Base-by-base conservation (phyloP, 768 basidiomycete species). In the Kockovaella imperatae region DNA sequence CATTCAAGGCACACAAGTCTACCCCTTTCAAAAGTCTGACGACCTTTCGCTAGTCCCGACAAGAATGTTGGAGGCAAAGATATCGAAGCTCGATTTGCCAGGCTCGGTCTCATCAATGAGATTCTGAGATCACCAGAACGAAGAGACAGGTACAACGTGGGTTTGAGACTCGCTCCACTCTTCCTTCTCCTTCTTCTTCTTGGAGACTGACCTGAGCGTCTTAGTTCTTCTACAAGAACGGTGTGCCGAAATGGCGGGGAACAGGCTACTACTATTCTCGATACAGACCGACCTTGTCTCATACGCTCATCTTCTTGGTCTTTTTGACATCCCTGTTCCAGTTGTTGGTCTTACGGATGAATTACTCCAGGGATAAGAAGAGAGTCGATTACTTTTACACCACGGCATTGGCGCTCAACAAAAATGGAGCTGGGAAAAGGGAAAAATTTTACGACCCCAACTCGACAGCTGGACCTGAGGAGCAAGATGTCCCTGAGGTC, bases 261-360 rank as follows among this genome's bases (percentile, higher is more conserved):
- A 89, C 87, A 26, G 87, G 88, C 35, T 96, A 97, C 73, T 96
- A 96, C 71, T 99, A 97, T 71, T 81, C 87, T 25, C 82, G 95
- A 44, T 99, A 86, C 77, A 79, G 93, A 25, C 93, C 93, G n/a
- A 88, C 90, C 21, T 76, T 97, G 52, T 80, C 80, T 51, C 85
- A 78, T 26, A 91, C 93, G 25, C 56, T 85, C 43, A 62, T 77
- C 13, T 96, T 96, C 76, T 75, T 99, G 62, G 75, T 76, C 10
- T 50, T 86, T 35, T 72, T 95, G 31, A 83, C 89, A 0, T 84
- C 84, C n/a, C 77, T 75, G 3, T 69, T 95, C 62, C 93, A 99
- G 69, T 83, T 84, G 57, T 53, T 90, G 23, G 78, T 90, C 41
- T 86, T 88, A 55, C 74, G 73, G 45, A 73, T 93, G 54, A 91